Base-by-base conservation (phyloP, 257 asterid species). In the Echium plantagineum region DNA sequence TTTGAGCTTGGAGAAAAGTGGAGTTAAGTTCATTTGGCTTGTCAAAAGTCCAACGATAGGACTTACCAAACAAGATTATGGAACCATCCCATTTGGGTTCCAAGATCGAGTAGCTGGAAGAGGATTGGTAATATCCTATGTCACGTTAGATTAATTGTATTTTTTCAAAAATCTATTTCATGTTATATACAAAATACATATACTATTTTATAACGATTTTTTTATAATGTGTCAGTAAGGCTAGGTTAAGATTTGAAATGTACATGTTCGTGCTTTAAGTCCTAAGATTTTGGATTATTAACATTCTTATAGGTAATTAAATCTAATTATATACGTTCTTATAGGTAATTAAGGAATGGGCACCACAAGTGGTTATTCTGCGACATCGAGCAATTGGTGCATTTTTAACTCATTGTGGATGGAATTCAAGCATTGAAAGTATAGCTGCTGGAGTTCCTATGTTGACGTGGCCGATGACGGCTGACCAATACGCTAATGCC, bases 391-490 rank as follows among this genome's bases (percentile, higher is more conserved):
- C 35, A 26, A 56, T 56, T 10, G 60, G 60, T 22, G 60, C 19
- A 9, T 56, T 56, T 31, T 56, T 56, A 20, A 56, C 60, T 9
- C 60, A 56, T 24, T 56, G 38, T 56, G 60, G 60, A n/a, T 56
- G 60, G 60, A 56, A 56, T n/a, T 56, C 60, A 26, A 24, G n/a
- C 24, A 12, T 56, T 10, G 60, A 56, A 56, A 56, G 60, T 22
- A 21, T 56, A 56, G 60, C 24, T 16, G 42, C 42, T 10, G 60
- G 60, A 0, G 60, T 56, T 16, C 38, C 60, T 12, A 56, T 56
- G 60, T 56, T 56, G 60, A 20, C 60, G 13, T 56, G 60, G 60
- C 60, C 60, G 2, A 56, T 56, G 60, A 56, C 19, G 12, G 60
- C 38, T 9, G 60, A 56, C 17, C 60, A 56, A 56, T 56, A 21